Evolutionary conservation across 192 early-diverging fungal genomes (phyloP).

Genomic region (Coemansia asiatica): DNA sequence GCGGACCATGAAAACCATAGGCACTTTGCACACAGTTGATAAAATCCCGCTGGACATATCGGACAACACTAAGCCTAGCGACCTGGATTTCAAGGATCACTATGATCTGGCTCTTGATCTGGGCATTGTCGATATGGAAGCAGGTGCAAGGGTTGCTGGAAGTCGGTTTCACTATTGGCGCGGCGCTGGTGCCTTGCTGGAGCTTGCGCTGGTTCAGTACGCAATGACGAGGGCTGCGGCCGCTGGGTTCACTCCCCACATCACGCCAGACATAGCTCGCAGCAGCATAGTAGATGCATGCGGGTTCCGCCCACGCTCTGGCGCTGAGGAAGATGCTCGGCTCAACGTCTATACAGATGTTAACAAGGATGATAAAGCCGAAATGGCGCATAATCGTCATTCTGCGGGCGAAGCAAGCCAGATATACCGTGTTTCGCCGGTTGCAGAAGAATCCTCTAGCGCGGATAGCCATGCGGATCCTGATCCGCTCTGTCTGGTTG

Average conservation of each 20-base stretch:
- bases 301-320: constrained; percentile 80
- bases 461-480: constrained; percentile 3
- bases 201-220: constrained; percentile 84
- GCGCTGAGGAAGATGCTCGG: constrained; percentile 1
- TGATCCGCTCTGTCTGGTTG: constrained; percentile 71
- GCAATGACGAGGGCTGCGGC: constrained; percentile 72
- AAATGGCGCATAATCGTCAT: background rate
- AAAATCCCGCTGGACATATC: background rate
- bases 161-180: constrained; percentile 85
- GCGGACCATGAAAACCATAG: constrained; percentile 51
- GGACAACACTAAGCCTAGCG: constrained; percentile 9
- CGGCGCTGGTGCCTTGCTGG: constrained; percentile 82
- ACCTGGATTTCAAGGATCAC: constrained; percentile 62
- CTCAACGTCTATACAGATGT: too few relatives aligned
- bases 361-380: background rate
- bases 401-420: constrained; percentile 69
- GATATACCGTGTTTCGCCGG: constrained; percentile 71
- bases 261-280: constrained; percentile 81
- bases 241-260: constrained; percentile 75
- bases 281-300: constrained; percentile 79
- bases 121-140: constrained; percentile 79
- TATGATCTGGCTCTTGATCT: constrained; percentile 63
- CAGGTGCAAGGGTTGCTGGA: constrained; percentile 77
- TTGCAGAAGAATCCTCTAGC: constrained; percentile 34
- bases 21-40: constrained; percentile 26